Evolutionary conservation across 352 stramenopile genomes (phyloP).

Genomic region (Globisporangium nagaii): DNA sequence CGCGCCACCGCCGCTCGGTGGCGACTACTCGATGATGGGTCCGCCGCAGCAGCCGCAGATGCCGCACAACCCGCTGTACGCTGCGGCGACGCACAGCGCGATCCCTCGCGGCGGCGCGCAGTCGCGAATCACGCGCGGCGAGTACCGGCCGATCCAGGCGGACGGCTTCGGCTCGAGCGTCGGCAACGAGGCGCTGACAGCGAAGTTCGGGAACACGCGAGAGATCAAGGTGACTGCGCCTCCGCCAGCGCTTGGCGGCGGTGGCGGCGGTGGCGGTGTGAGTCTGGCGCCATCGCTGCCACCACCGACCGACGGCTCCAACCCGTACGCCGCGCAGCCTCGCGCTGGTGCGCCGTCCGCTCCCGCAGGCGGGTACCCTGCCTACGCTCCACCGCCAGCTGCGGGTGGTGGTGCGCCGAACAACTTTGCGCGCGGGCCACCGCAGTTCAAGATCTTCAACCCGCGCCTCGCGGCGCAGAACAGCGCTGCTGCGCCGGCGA

Average conservation of each 20-base stretch:
- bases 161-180: conserved; percentile 88
- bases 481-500: conserved; percentile 8
- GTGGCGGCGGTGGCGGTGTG: background rate
- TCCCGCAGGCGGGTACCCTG: conserved; percentile 25
- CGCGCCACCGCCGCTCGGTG: conserved; percentile 52
- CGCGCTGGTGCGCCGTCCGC: conserved; percentile 13
- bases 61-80: conserved; percentile 64
- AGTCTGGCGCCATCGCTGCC: conserved; percentile 15
- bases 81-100: conserved; percentile 71
- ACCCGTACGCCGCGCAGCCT: conserved; percentile 56
- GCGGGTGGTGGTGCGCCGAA: background rate
- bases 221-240: conserved; percentile 76
- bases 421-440: conserved; percentile 22
- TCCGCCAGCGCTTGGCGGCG: conserved; percentile 31
- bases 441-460: conserved; percentile 89
- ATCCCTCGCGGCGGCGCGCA: conserved; percentile 51
- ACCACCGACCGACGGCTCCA: conserved; percentile 22
- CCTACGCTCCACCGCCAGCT: conserved; percentile 9
- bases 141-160: conserved; percentile 82
- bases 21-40: conserved; percentile 36
- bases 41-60: conserved; percentile 13
- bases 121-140: conserved; percentile 52
- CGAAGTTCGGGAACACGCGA: conserved; percentile 86
- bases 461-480: conserved; percentile 50
- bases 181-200: conserved; percentile 82